Evolutionary conservation across 176 grass and related monocot species (phyloP).

Genomic region (Metroxylon sagu): DNA sequence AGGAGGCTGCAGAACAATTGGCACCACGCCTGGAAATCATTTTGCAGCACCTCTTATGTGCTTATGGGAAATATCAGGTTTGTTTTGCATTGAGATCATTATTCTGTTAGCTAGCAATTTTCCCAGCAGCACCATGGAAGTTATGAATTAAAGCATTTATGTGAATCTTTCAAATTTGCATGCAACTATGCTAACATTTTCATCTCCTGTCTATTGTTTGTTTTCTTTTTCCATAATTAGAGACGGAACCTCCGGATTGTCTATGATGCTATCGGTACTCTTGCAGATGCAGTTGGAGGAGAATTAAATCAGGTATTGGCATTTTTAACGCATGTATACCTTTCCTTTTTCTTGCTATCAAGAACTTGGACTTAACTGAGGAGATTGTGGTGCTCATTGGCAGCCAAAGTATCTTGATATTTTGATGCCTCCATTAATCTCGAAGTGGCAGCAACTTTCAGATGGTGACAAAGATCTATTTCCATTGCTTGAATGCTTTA

Average conservation of each 20-base stretch:
- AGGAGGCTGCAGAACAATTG: constrained; percentile 91
- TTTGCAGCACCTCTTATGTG: constrained; percentile 90
- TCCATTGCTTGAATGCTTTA: constrained; percentile 93
- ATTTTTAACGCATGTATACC: constrained; percentile 16
- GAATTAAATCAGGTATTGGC: constrained; percentile 78
- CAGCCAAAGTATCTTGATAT: constrained; percentile 91
- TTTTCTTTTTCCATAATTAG: constrained; percentile 31
- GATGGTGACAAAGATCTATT: constrained; percentile 96
- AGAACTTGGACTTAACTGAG: too few relatives aligned
- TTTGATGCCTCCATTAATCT: constrained; percentile 92
- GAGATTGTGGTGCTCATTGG: constrained; percentile 21
- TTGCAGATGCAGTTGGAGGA: constrained; percentile 93
- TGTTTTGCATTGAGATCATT: background rate
- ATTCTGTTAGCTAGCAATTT: too few relatives aligned
- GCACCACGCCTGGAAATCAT: constrained; percentile 66
- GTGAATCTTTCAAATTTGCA: too few relatives aligned
- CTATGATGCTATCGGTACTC: constrained; percentile 96
- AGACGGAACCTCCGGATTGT: constrained; percentile 84
- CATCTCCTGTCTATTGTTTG: constrained; percentile 15
- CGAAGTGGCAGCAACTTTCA: constrained; percentile 91
- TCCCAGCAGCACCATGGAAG: too few relatives aligned
- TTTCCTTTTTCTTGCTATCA: constrained; percentile 10
- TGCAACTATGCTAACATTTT: too few relatives aligned
- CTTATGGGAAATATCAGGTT: constrained; percentile 99
- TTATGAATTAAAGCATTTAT: too few relatives aligned